Base-by-base conservation (phyloP, 2,329 filamentous ascomycete species). In the Hypoxylon sp. region DNA sequence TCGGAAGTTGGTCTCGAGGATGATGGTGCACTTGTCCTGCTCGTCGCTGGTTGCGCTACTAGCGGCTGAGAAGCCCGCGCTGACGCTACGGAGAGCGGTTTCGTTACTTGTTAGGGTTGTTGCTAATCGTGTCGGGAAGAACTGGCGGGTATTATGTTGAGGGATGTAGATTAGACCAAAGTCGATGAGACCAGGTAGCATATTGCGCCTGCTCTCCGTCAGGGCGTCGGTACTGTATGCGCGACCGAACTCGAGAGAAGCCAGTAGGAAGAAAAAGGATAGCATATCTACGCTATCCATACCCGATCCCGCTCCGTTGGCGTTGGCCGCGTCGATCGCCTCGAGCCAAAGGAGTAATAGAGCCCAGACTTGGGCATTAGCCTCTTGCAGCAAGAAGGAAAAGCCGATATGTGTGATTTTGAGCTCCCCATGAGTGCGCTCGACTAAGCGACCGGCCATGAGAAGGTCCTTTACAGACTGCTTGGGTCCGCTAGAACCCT, bases 1-100 rank as follows among this genome's bases (percentile, higher is more conserved):
- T 25, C 96, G 92, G 82, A 97, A 98, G 81, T 99, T 99, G 7
- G 96, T 99, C 82, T 99, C 96, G 71, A 99, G 88, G 74, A 99
- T 94, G 76, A 99, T 93, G 81, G 93, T 96, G 68, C 94, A 94
- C 74, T 90, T 89, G 68, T 83, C 80, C 16, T 85, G 82, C 55
- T 79, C 74, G 23, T 78, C 74, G 16, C 74, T 75, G 1, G 53
- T 66, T 47, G 73, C 68, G 79, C 67, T 75, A 75, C 79, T 85
- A 6, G 90, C 90, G 43, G 90, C 90, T 29, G 88, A 84, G 70
- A 94, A 88, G 7, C 89, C 88, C 11, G 90, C 87, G 71, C 87
- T 86, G 53, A 90, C 87, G 78, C 87, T 90, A 58, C 91, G 90
- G 7, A 97, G 84, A 12, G 90, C 87, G 32, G 89, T 86, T 27